Base-by-base conservation (phyloP, 164 flowering plant genomes). In the Paratinospora sagittata region DNA sequence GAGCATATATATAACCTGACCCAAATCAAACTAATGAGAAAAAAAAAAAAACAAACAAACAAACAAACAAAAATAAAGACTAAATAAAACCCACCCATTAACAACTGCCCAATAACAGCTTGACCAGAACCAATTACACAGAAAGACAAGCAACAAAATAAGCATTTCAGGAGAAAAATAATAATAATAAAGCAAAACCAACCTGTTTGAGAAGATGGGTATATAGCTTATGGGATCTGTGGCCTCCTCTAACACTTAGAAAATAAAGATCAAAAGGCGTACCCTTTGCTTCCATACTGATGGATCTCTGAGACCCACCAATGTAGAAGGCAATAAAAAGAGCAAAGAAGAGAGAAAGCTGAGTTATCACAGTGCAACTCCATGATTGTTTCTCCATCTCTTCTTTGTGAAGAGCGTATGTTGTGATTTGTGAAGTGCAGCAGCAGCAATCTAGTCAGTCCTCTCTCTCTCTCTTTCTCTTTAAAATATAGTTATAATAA, bases 201-300 rank as follows among this genome's bases (percentile, higher is more conserved):
- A 86, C 91, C 88, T 65, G 85, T 71, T 76, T 79, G 73, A 89
- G 89, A 65, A 89, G 86, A 72, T 73, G 86, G 78, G 72, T 77
- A 70, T 88, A 90, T 67, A 82, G 77, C 33, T 76, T 47, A n/a
- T 73, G 72, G 39, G 88, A 60, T 70, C 90, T 82, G 37, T 58
- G 78, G 3, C 87, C 90, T 58, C 89, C 89, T 47, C 70, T 68
- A 45, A 90, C 90, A 74, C 82, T 84, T n/a, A 90, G 70, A 61
- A 86, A 90, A 71, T 81, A 81, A 16, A 83, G 52, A 75, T 90
- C 88, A 71, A 36, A 68, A 61, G 70, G 58, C 63, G 63, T 69
- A 14, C 11, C 13, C 36, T 12, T 62, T 58, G 66, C 8, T 41
- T 26, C 27, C 60, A 27, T 27, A 6, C 70, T 33, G 65, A 62